Evolutionary conservation across 306 rosid genomes (phyloP).

Genomic region (Neltuma alba): DNA sequence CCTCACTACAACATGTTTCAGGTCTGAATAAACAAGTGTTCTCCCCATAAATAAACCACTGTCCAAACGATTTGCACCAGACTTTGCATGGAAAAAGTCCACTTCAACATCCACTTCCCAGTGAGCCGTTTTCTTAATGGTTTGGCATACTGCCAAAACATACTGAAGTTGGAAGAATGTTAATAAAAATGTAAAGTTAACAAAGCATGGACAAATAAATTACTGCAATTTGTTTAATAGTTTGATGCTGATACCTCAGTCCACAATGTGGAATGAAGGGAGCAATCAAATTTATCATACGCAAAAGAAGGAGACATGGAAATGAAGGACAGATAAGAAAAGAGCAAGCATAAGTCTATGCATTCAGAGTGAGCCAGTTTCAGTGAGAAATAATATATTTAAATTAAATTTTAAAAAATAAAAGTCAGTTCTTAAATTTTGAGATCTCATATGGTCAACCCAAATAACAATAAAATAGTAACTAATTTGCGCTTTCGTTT

Average conservation of each 20-base stretch:
- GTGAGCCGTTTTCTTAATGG: slow-evolving; percentile 76
- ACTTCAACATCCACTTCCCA: slow-evolving; percentile 99
- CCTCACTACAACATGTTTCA: slow-evolving; percentile 68
- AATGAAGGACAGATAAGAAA: neutral
- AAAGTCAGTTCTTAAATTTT: slow-evolving; percentile 2
- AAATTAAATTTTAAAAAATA: too few relatives aligned
- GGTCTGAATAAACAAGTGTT: slow-evolving; percentile 85
- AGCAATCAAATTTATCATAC: neutral
- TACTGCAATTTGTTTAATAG: slow-evolving; percentile 12
- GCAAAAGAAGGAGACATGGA: neutral
- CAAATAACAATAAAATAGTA: neutral
- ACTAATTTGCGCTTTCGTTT: neutral
- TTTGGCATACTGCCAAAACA: slow-evolving; percentile 69
- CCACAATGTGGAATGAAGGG: slow-evolving; percentile 6
- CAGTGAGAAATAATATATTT: neutral
- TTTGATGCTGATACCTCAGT: neutral
- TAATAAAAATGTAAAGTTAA: slow-evolving; percentile 15
- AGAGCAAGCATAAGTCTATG: neutral
- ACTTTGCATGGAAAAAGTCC: slow-evolving; percentile 69
- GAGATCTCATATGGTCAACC: neutral
- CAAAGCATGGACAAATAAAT: slow-evolving; percentile 13
- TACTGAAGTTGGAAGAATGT: slow-evolving; percentile 56
- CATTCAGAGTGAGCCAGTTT: neutral
- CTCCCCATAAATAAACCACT: slow-evolving; percentile 79
- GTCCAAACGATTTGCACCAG: slow-evolving; percentile 67